Percentiles rank a stretch among this genome's conserved stretches.
Conservation (phyloP, 352 stramenopile species). For the Globisporangium echinulatum region DNA sequence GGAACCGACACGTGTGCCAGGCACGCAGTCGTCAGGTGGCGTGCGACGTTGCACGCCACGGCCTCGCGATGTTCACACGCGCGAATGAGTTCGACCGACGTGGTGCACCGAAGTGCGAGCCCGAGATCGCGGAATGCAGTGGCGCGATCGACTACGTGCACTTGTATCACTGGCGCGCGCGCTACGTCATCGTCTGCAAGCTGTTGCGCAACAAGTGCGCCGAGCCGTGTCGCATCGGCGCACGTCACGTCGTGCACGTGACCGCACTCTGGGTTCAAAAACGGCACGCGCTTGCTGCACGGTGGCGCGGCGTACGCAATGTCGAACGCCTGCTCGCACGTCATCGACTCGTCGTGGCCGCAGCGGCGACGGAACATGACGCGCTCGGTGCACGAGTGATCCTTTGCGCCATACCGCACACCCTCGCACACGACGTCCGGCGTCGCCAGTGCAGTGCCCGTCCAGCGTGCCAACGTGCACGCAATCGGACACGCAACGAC, state of each 20-base stretch:
- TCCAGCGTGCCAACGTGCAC: slow-evolving; percentile 41
- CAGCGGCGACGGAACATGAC: slow-evolving; percentile 63
- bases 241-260: slow-evolving; percentile 56
- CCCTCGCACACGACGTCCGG: slow-evolving; percentile 53
- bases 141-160: slow-evolving; percentile 19
- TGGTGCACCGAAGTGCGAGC: slow-evolving; percentile 34
- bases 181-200: slow-evolving; percentile 9
- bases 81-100: slow-evolving; percentile 26
- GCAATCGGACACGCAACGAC: slow-evolving; percentile 41
- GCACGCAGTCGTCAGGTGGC: slow-evolving; percentile 24
- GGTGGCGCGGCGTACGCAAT: slow-evolving; percentile 34
- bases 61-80: slow-evolving; percentile 36
- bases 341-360: slow-evolving; percentile 42
- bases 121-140: slow-evolving; percentile 35
- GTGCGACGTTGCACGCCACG: slow-evolving; percentile 45
- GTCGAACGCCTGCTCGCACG: slow-evolving; percentile 71
- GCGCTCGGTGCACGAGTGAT: slow-evolving; percentile 52
- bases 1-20: slow-evolving; percentile 20
- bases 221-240: slow-evolving; percentile 20
- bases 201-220: neutral
- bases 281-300: slow-evolving; percentile 37
- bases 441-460: slow-evolving; percentile 22
- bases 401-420: slow-evolving; percentile 50
- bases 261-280: slow-evolving; percentile 64
- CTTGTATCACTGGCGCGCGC: slow-evolving; percentile 19